Percentiles rank a stretch among this genome's conserved stretches.
Evolutionary conservation across 805 yeast species (phyloP).

Genomic region (Yarrowia hollandica): DNA sequence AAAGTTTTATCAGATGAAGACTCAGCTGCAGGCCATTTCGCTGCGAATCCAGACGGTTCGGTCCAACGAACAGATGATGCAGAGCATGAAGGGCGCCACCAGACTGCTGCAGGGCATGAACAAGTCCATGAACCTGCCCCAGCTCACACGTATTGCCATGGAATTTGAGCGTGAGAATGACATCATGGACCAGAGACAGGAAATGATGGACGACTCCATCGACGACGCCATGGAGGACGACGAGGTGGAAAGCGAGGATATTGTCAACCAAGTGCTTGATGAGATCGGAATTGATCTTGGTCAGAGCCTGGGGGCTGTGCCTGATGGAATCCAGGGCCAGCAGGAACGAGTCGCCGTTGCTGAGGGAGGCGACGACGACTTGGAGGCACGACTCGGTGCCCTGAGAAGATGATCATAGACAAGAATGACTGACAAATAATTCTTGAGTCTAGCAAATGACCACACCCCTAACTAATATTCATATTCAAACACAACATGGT

Average conservation of each 20-base stretch:
- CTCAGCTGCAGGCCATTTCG: conserved; percentile 92
- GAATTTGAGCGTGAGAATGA: conserved; percentile 94
- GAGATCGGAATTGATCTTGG: conserved; percentile 90
- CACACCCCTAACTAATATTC: conserved; percentile 3
- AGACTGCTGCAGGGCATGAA: conserved; percentile 79
- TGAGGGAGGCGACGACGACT: conserved; percentile 69
- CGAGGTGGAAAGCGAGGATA: conserved; percentile 75
- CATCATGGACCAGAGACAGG: conserved; percentile 97
- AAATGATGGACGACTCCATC: conserved; percentile 97
- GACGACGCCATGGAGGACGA: conserved; percentile 96
- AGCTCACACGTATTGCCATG: conserved; percentile 83
- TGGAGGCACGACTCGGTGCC: conserved; percentile 85
- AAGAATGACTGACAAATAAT: no score
- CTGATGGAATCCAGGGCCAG: conserved; percentile 43
- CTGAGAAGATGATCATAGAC: conserved; percentile 72
- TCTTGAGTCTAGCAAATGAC: no score
- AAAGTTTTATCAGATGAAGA: conserved; percentile 89
- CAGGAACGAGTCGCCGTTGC: conserved; percentile 56
- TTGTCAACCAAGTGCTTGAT: conserved; percentile 86
- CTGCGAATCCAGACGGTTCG: conserved; percentile 89
- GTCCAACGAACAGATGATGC: conserved; percentile 92
- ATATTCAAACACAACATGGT: conserved; percentile 2
- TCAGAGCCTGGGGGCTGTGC: conserved; percentile 50
- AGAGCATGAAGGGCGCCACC: conserved; percentile 88
- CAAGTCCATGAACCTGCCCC: conserved; percentile 85